Base-by-base conservation (phyloP, 1,284 basidiomycete species). In the Malassezia sp. region DNA sequence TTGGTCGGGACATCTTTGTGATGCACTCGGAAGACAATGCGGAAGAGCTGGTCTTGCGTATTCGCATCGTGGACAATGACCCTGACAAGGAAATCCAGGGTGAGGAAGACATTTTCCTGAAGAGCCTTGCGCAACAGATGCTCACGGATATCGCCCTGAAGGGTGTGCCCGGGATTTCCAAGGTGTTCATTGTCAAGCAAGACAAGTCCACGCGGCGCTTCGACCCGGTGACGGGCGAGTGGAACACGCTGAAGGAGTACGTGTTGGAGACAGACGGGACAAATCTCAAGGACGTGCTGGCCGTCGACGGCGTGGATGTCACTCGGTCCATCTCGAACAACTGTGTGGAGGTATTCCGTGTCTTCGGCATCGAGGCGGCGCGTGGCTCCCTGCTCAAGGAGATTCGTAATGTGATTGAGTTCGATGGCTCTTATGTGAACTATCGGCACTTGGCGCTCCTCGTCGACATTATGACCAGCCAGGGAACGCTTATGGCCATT, bases 1-100 rank as follows among this genome's bases (percentile, higher is more conserved):
- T 97, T 75, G 88, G 91, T 68, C 83, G 85, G 12, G 93, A 97
- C 70, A 76, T 96, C 32, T 96, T 95, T 72, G 89, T 96, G 69
- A 95, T 96, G 66, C 95, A 88, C 81, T 91, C 85, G 56, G 91
- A 97, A 77, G 93, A 97, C 73, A 95, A 96, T 73, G 86, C 90
- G 3, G 87, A 93, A 71, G 91, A 95, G 75, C 80, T 97, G 14
- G 81, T 97, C 59, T 84, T 99, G 67, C 91, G 93, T 53, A 91
- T 93, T 72, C 85, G 93, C 74, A 73, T 74, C 20, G 84, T 96
- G 14, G 76, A 90, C 49, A 84, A 86, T 40, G 82, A 84, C 38
- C 78, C 79, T 23, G 88, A 91, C 66, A 91, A 96, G 71, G 87
- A 91, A 15, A 86, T 89, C 17, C 84, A 86, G 52, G 84, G 80